Conservation (phyloP, 2,329 filamentous ascomycete genomes). For the Talaromyces sp. region DNA sequence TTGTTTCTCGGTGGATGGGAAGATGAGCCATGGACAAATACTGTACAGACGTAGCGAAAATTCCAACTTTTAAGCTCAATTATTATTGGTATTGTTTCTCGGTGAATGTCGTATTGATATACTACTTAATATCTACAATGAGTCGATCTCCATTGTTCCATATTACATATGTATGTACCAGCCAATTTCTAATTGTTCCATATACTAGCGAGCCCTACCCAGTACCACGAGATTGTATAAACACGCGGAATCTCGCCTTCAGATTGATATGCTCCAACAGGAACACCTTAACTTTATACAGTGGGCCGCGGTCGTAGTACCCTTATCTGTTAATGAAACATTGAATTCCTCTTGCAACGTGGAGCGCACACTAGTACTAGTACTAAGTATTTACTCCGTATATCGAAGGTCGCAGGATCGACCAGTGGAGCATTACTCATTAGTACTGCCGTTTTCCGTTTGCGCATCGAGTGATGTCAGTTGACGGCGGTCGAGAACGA, state of each 20-base stretch:
- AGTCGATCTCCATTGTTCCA: neutral
- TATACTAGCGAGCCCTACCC: neutral
- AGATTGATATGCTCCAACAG: neutral
- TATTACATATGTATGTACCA: no score
- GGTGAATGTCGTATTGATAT: neutral
- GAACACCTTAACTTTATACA: neutral
- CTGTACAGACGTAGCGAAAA: neutral
- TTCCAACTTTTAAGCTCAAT: no score
- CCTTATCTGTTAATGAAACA: neutral
- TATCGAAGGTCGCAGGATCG: neutral
- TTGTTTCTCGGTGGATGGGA: conserved; percentile 47
- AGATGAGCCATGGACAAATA: conserved; percentile 62
- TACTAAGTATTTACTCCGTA: neutral
- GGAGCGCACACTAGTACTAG: neutral
- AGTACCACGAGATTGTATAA: no score
- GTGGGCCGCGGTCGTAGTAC: neutral
- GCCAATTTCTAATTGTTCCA: no score
- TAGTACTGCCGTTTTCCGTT: neutral
- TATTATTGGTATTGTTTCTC: no score
- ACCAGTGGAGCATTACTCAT: neutral
- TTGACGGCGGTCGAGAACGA: neutral
- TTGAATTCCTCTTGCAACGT: neutral
- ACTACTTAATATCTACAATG: no score
- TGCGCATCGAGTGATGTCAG: neutral
- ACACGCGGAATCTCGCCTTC: neutral